These are phyloP conservation scores for Eucalyptus grandis DNA, from an alignment of 345 rosid genomes.

Conservation along the genomic window DNA sequence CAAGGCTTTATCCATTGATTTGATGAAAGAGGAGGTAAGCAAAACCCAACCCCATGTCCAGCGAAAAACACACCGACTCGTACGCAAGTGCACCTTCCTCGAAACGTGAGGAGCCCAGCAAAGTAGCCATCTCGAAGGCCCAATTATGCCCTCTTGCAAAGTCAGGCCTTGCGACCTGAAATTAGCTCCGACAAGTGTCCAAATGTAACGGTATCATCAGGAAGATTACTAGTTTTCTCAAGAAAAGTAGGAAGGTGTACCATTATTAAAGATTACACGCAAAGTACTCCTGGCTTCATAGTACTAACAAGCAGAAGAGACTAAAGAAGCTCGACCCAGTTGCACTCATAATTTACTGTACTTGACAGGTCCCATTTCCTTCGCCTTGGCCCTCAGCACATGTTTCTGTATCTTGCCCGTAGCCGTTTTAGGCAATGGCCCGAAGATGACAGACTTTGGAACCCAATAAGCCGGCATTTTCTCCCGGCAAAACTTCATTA, in stretches of 20 bases:
- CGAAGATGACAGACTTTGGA: constrained; percentile 74
- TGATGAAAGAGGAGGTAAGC: neutral
- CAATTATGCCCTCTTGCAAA: neutral
- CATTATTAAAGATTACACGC: neutral
- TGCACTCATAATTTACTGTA: constrained; percentile 36
- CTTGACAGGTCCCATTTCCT: constrained; percentile 63
- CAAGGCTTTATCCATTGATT: neutral
- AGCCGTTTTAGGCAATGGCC: constrained; percentile 83
- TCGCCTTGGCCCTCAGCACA: constrained; percentile 58
- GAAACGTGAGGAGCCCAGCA: neutral
- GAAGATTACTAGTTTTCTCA: neutral
- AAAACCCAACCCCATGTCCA: neutral
- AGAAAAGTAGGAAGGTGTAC: neutral
- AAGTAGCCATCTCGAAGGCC: neutral
- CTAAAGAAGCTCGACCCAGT: neutral
- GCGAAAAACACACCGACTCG: neutral
- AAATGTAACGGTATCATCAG: neutral
- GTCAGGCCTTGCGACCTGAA: neutral
- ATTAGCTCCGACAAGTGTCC: neutral
- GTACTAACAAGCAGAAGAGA: neutral
- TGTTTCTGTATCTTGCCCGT: constrained; percentile 95
- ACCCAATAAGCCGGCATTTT: constrained; percentile 90
- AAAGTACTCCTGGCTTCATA: neutral
- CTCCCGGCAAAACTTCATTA: constrained; percentile 49
- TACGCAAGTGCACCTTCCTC: neutral